Evolutionary conservation across 2,329 filamentous ascomycete genomes (phyloP), one percentile per base, ranked within the genome.

Genomic region (Thermothelomyces thermophilus): DNA sequence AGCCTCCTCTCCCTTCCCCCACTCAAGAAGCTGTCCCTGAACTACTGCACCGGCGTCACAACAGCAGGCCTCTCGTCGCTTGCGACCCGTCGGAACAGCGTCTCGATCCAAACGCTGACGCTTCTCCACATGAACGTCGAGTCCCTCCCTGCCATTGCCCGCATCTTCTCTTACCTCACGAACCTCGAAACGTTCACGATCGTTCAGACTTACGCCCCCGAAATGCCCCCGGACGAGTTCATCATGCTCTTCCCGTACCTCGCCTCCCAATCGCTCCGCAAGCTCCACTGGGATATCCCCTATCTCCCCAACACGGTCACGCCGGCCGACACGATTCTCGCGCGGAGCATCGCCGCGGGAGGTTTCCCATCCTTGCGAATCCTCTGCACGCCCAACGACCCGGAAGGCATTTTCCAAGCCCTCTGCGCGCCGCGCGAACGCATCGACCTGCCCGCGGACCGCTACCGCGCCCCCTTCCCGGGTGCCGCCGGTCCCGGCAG

Each of bases 361-460:
- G 80, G 80, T 0, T 87, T 90, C 60, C 86, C 86, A 0, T 63
- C 68, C 0, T 72, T 90, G 9, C 70, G 69, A 9, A 69, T 63
- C 1, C 67, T 90, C 16, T 79, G 86, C 47, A 73, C 80, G 0
- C 86, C 84, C 1, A 80, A 80, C 50, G 86, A 90, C 56, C 77
- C 83, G 1, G 77, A 86, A 5, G 86, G 85, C 22, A 58, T 78
- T 7, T 80, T 90, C 54, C 86, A 90, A 66, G 68, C 72, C 1
- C 73, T 89, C 1, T 90, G 86, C 64, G 76, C 74, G 37, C 85
- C 85, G 0, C 68, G 74, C 3, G 76, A 77, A 26, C 72, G 73
- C 26, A 70, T 79, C 17, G 73, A 80, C 35, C 67, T 76, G 19
- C 70, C 75, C 1, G 66, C 66, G 9, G 76, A 81, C 54, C 72